Conservation (phyloP, 163 green algal species). For the Prototheca cutis region DNA sequence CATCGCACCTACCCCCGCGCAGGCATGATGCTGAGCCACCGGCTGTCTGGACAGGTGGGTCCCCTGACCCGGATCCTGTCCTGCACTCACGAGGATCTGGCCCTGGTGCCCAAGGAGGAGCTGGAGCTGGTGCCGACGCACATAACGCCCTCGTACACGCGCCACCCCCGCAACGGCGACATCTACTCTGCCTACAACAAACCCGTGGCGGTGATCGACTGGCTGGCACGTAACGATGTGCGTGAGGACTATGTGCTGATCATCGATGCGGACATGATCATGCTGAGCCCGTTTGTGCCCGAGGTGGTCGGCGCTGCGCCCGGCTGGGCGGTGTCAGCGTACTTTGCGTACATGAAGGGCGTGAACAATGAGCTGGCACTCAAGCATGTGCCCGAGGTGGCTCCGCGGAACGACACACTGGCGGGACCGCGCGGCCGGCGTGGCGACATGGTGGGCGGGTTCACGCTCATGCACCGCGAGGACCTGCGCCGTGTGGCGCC, state of each 20-base stretch:
- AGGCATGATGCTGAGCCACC: constrained; percentile 57
- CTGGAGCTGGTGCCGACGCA: constrained; percentile 47
- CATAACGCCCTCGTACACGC: constrained; percentile 50
- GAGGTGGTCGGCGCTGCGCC: constrained; percentile 23
- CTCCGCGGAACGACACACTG: constrained; percentile 57
- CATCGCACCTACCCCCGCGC: background rate
- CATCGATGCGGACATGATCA: constrained; percentile 53
- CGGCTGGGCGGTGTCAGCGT: constrained; percentile 44
- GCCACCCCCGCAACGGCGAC: constrained; percentile 61
- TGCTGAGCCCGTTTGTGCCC: constrained; percentile 35
- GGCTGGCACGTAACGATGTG: constrained; percentile 30
- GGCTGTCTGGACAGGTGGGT: constrained; percentile 50
- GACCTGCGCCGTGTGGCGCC: constrained; percentile 68
- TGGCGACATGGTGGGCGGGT: constrained; percentile 77
- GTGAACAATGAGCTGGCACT: constrained; percentile 62
- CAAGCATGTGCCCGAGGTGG: constrained; percentile 66
- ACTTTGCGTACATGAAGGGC: constrained; percentile 80
- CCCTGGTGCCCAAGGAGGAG: constrained; percentile 6
- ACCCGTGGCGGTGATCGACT: constrained; percentile 57
- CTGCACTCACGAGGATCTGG: constrained; percentile 49
- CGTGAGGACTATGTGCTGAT: constrained; percentile 51
- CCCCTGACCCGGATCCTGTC: constrained; percentile 64
- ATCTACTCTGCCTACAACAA: constrained; percentile 83
- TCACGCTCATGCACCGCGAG: constrained; percentile 67
- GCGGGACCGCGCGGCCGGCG: constrained; percentile 50